These are phyloP conservation scores for Boletus coccyginus DNA, from an alignment of 768 basidiomycete genomes.

Conservation along the genomic window DNA sequence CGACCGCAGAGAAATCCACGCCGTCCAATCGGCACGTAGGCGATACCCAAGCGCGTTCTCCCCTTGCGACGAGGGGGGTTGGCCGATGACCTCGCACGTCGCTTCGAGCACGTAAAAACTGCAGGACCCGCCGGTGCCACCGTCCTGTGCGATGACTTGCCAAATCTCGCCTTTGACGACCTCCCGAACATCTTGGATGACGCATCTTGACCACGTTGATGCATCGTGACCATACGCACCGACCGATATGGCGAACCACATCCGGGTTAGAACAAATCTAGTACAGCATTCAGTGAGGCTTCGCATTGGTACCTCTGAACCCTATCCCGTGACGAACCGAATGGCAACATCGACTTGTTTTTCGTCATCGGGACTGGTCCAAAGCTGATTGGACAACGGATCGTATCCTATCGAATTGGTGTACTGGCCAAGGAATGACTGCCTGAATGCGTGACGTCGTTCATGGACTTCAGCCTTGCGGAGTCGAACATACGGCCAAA, in stretches of 20 bases:
- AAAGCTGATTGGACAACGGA: constrained; percentile 45
- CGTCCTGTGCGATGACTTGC: constrained; percentile 41
- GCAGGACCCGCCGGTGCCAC: constrained; percentile 23
- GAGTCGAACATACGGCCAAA: constrained; percentile 68
- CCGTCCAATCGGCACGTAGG: constrained; percentile 65
- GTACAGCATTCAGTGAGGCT: not conserved
- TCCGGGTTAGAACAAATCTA: constrained; percentile 61
- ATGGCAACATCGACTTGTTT: constrained; percentile 55
- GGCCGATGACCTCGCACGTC: constrained; percentile 73
- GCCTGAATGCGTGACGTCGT: constrained; percentile 39
- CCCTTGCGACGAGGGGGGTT: constrained; percentile 14
- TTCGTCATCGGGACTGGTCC: constrained; percentile 58
- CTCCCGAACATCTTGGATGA: constrained; percentile 49
- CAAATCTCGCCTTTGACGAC: constrained; percentile 59
- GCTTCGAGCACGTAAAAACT: constrained; percentile 58
- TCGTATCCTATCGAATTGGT: constrained; percentile 27
- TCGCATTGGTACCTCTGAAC: not conserved
- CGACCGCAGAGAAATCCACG: constrained; percentile 43
- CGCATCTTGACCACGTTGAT: constrained; percentile 33
- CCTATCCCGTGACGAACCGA: constrained; percentile 40
- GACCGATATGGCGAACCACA: constrained; percentile 63
- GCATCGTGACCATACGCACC: constrained; percentile 36
- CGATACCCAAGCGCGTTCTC: constrained; percentile 1
- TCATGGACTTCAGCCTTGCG: constrained; percentile 43
- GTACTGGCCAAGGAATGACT: constrained; percentile 49